Conservation (phyloP, 495 filamentous ascomycete genomes). For the Hypoxylon intermedium region DNA sequence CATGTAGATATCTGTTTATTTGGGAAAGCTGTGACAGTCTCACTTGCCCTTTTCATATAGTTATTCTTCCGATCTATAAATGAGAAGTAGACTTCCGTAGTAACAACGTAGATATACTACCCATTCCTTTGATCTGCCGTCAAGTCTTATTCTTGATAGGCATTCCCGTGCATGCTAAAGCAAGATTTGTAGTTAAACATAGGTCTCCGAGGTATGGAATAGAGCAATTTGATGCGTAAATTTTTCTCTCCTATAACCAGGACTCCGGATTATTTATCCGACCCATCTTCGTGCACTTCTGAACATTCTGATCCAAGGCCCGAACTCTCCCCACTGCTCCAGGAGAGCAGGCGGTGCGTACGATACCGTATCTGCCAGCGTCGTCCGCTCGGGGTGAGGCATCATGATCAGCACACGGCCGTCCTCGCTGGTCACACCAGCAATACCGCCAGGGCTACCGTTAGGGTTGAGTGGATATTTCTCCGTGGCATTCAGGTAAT, state of each 20-base stretch:
- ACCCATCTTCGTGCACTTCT: slow-evolving; percentile 85
- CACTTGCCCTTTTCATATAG: too few relatives aligned
- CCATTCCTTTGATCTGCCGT: neutral
- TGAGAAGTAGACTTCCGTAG: neutral
- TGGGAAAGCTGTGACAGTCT: too few relatives aligned
- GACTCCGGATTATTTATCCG: slow-evolving; percentile 58
- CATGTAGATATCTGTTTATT: too few relatives aligned
- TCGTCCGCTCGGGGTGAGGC: slow-evolving; percentile 95
- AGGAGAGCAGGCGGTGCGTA: slow-evolving; percentile 69
- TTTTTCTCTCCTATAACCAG: too few relatives aligned
- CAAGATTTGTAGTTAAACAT: neutral
- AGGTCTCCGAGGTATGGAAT: neutral
- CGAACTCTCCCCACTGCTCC: slow-evolving; percentile 82
- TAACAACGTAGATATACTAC: slow-evolving; percentile 11
- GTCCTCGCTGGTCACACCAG: slow-evolving; percentile 78
- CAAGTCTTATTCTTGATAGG: slow-evolving; percentile 6
- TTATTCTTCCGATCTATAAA: neutral
- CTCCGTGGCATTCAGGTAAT: slow-evolving; percentile 74
- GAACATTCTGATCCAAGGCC: slow-evolving; percentile 86
- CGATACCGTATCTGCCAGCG: slow-evolving; percentile 80
- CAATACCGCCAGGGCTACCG: slow-evolving; percentile 85
- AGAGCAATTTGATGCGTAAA: neutral
- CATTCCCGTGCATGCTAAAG: neutral
- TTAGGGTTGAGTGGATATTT: slow-evolving; percentile 93
- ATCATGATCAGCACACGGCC: slow-evolving; percentile 92